These are phyloP conservation scores for Ceratonia siliqua DNA, from an alignment of 306 rosid genomes.

Conservation along the genomic window DNA sequence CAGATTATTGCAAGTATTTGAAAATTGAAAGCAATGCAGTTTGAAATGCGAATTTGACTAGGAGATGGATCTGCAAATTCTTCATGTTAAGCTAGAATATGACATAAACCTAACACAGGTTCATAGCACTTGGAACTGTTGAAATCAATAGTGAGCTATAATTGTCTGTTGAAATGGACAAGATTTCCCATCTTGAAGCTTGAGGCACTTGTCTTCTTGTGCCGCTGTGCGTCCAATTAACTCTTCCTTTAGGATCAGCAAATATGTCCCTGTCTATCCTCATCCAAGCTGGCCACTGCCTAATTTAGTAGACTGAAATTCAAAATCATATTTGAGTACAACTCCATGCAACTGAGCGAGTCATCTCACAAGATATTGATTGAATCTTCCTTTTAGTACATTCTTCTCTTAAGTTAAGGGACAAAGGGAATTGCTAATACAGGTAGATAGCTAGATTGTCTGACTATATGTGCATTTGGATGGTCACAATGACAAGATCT, in stretches of 20 bases:
- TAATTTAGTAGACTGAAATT: conserved; percentile 10
- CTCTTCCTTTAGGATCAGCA: too few relatives aligned
- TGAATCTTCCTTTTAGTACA: conserved; percentile 30
- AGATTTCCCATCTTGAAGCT: conserved; percentile 11
- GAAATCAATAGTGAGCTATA: conserved; percentile 16
- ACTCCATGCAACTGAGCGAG: conserved; percentile 21
- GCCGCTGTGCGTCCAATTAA: not conserved
- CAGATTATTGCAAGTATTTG: not conserved
- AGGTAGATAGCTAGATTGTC: conserved; percentile 30
- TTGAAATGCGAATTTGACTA: conserved; percentile 16
- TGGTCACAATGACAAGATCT: conserved; percentile 32
- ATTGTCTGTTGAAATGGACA: conserved; percentile 17
- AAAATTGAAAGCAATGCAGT: not conserved
- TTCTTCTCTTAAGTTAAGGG: conserved; percentile 37
- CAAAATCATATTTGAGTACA: conserved; percentile 17
- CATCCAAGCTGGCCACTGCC: conserved; percentile 34
- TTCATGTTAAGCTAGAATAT: conserved; percentile 22
- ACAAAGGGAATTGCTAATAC: conserved; percentile 24
- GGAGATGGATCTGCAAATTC: not conserved
- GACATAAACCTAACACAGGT: conserved; percentile 31
- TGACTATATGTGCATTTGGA: conserved; percentile 40
- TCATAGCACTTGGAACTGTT: conserved; percentile 12
- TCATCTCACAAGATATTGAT: conserved; percentile 18
- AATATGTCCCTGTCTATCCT: not conserved
- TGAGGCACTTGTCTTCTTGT: conserved; percentile 13